These are phyloP conservation scores for Pachysolen tannophilus DNA, from an alignment of 805 yeast genomes.

Conservation along the genomic window DNA sequence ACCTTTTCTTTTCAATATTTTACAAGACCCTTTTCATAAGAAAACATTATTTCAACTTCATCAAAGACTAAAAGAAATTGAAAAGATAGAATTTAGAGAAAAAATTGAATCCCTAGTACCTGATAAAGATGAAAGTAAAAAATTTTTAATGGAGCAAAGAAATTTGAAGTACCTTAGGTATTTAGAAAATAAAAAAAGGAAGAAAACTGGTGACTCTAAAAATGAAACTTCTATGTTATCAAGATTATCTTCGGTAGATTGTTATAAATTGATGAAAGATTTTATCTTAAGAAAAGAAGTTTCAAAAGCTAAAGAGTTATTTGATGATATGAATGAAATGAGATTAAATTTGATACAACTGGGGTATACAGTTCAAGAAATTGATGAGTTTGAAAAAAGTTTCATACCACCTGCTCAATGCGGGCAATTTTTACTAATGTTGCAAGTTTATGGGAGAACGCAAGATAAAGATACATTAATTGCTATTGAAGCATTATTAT, in stretches of 20 bases:
- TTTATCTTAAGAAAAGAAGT: conserved; percentile 5
- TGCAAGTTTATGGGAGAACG: conserved; percentile 7
- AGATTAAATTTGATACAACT: too few species aligned
- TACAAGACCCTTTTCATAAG: too few species aligned
- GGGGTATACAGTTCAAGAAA: too few species aligned
- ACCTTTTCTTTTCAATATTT: too few species aligned
- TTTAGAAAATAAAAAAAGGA: not conserved
- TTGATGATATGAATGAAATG: conserved; percentile 7
- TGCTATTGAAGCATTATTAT: too few species aligned
- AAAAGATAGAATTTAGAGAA: not conserved
- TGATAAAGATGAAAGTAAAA: conserved; percentile 7
- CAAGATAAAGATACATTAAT: conserved; percentile 4
- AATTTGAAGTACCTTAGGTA: conserved; percentile 3
- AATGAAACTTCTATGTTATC: too few species aligned
- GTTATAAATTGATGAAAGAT: conserved; percentile 5
- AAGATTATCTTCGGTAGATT: conserved; percentile 5
- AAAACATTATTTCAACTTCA: not conserved
- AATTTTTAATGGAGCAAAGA: conserved; percentile 5
- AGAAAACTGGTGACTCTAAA: too few species aligned
- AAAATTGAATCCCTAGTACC: conserved; percentile 3
- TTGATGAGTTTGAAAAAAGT: conserved; percentile 3
- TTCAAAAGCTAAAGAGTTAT: conserved; percentile 1
- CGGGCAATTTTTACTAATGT: conserved; percentile 6
- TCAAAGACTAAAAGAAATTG: not conserved
- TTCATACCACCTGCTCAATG: conserved; percentile 5